These are phyloP conservation scores for Simplicillium sp. DNA, from an alignment of 2,329 filamentous ascomycete genomes.

Conservation along the genomic window DNA sequence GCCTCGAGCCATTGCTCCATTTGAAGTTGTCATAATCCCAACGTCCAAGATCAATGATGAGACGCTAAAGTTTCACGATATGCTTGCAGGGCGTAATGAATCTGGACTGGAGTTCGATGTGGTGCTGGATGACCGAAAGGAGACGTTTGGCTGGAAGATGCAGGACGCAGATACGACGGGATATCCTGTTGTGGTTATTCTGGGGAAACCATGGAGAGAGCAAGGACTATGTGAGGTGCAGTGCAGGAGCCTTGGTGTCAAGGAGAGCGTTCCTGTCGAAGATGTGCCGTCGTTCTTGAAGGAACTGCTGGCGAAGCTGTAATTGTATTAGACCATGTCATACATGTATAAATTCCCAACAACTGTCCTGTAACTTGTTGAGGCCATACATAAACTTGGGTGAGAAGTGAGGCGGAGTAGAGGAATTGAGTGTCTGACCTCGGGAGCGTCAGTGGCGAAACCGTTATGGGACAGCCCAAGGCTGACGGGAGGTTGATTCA, in stretches of 20 bases:
- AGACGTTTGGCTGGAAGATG: constrained; percentile 73
- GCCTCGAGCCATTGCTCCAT: constrained; percentile 81
- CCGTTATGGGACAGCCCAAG: too few relatives aligned
- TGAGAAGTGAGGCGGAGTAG: too few relatives aligned
- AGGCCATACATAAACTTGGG: too few relatives aligned
- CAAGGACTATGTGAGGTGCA: constrained; percentile 63
- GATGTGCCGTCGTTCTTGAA: constrained; percentile 30
- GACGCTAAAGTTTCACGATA: constrained; percentile 54
- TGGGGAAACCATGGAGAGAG: constrained; percentile 62
- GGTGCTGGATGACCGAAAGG: constrained; percentile 63
- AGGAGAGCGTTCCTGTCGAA: constrained; percentile 45
- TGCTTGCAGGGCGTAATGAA: constrained; percentile 24
- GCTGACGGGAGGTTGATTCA: too few relatives aligned
- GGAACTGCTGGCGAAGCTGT: constrained; percentile 39
- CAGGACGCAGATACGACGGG: constrained; percentile 83
- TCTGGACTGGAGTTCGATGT: constrained; percentile 40
- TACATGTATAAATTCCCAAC: too few relatives aligned
- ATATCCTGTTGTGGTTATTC: constrained; percentile 72
- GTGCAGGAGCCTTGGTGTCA: constrained; percentile 58
- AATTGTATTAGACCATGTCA: too few relatives aligned
- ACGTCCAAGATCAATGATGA: constrained; percentile 34
- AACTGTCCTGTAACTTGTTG: too few relatives aligned
- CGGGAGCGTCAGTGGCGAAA: too few relatives aligned
- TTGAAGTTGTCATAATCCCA: constrained; percentile 60
- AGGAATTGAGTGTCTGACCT: too few relatives aligned